Evolutionary conservation across 331 rosid genomes (phyloP), one percentile per base, ranked within the genome.

Genomic region (Malus hybrid): DNA sequence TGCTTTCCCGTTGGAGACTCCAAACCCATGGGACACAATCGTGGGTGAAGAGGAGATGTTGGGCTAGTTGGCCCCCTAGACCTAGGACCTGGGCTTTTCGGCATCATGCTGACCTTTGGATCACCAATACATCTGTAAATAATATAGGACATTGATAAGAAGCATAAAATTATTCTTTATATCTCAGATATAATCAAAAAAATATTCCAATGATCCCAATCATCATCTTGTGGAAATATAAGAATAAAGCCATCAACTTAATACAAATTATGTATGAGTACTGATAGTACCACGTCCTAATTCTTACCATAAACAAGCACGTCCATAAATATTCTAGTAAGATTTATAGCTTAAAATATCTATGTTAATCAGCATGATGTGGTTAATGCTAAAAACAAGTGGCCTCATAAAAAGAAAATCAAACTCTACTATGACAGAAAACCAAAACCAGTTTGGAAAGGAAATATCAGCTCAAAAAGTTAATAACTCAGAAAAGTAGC

Each of bases 21-120:
- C 58, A 88, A 77, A 86, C 87, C 86, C 80, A 78, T 66, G 72
- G 26, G 77, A 34, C 71, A 72, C 71, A 91, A 72, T 87, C 82
- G 88, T 3, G 88, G 82, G 80, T 91, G 91, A 64, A 93, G 92
- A 70, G 98, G 92, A 20, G 97, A 91, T 32, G 99, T 92, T 14
- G 99, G 99, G 85, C 97, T 92, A 44, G 97, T 84, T 26, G 96
- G 93, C 11, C 96, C 96, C 85, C 92, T 84, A 33, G 92, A 87
- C 48, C 86, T 88, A 16, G 96, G 92, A 74, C 93, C 93, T 1
- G 99, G 97, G 87, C 99, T 94, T 86, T 84, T 90, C 22, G 91
- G 56, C 88, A 84, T 89, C 71, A 39, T 62, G 33, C 56, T 78
- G 66, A 82, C 81, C 84, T 86, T 93, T 70, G 82, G 34, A 60